Evolutionary conservation across 1,284 basidiomycete genomes (phyloP).

Genomic region (Sporisorium iseilematis-ciliati): DNA sequence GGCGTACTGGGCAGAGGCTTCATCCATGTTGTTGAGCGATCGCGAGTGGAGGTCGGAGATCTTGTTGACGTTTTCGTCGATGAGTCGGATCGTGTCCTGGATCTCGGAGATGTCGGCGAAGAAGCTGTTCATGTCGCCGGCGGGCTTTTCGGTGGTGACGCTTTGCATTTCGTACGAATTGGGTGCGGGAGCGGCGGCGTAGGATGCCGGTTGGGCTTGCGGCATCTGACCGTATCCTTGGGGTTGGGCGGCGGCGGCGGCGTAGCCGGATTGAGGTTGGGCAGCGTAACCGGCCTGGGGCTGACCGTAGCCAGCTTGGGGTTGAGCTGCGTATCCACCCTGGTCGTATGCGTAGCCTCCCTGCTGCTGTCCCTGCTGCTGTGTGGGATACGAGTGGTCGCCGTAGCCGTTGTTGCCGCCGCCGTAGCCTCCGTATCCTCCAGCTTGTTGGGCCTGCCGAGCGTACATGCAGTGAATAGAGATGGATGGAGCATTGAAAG

Average conservation of each 20-base stretch:
- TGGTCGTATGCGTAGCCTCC: slow-evolving; percentile 35
- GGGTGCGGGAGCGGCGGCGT: slow-evolving; percentile 17
- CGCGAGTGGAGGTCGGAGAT: slow-evolving; percentile 68
- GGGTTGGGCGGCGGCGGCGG: slow-evolving; percentile 5
- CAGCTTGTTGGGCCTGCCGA: slow-evolving; percentile 55
- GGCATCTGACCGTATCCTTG: slow-evolving; percentile 42
- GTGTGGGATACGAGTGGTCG: slow-evolving; percentile 68
- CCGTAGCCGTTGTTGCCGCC: slow-evolving; percentile 68
- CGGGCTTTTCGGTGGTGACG: slow-evolving; percentile 47
- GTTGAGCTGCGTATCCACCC: slow-evolving; percentile 21
- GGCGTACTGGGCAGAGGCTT: slow-evolving; percentile 65
- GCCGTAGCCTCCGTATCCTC: slow-evolving; percentile 64
- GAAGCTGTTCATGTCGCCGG: slow-evolving; percentile 60
- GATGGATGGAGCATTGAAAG: neutral
- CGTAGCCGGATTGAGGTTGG: neutral
- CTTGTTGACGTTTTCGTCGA: slow-evolving; percentile 67
- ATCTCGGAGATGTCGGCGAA: slow-evolving; percentile 65
- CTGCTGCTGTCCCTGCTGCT: slow-evolving; percentile 54
- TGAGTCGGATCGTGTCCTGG: slow-evolving; percentile 66
- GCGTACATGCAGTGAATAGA: neutral
- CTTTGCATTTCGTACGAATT: slow-evolving; percentile 59
- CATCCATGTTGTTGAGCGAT: slow-evolving; percentile 69
- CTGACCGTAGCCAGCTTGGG: slow-evolving; percentile 24
- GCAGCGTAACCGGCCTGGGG: slow-evolving; percentile 18
- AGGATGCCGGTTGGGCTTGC: slow-evolving; percentile 28